Evolutionary conservation across 768 basidiomycete genomes (phyloP).

Genomic region (Kondoa malvinella): DNA sequence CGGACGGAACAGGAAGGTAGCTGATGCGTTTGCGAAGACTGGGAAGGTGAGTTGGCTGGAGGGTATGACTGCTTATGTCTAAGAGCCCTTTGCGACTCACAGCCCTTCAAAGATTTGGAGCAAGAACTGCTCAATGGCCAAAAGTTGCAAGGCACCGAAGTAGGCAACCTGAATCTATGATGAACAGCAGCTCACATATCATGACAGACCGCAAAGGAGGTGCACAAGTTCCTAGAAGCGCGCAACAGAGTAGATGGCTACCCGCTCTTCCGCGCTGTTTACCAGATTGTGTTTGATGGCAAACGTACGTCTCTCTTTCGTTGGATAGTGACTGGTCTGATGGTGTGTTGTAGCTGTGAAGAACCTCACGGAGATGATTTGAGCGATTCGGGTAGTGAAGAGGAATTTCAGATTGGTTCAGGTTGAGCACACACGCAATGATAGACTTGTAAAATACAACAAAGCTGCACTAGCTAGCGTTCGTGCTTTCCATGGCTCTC

Average conservation of each 20-base stretch:
- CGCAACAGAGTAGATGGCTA: conserved; percentile 34
- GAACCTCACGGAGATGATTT: background rate
- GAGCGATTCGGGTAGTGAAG: too few species aligned
- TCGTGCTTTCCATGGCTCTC: too few species aligned
- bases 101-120: conserved; percentile 36
- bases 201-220: conserved; percentile 33
- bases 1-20: conserved; percentile 32
- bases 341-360: background rate
- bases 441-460: background rate
- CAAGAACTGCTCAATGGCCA: conserved; percentile 36
- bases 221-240: conserved; percentile 35
- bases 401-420: too few species aligned
- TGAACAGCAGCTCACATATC: background rate
- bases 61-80: background rate
- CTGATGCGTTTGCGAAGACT: conserved; percentile 35
- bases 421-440: too few species aligned
- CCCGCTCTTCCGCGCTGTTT: conserved; percentile 34
- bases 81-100: background rate
- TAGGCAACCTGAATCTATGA: background rate
- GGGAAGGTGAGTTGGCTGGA: conserved; percentile 32
- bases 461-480: background rate
- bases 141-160: conserved; percentile 35
- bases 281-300: conserved; percentile 26
- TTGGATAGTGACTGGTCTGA: background rate
- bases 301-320: background rate